phyloP scores from a whole-genome alignment of 257 asterid species.

The Ajuga chamaepitys region DNA sequence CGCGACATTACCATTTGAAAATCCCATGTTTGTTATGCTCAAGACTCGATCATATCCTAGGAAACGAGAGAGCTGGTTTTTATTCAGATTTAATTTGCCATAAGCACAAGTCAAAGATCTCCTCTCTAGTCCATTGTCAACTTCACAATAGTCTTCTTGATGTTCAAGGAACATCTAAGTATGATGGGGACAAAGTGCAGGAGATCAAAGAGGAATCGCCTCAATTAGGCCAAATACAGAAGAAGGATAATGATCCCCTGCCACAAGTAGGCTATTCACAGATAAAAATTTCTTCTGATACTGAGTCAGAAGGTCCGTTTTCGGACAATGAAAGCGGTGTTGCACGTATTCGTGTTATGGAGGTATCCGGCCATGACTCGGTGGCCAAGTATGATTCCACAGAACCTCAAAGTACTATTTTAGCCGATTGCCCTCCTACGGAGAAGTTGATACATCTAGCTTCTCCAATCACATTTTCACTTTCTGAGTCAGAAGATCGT shows the following conservation, averaged over 20 bases:
- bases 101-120: conserved; percentile 49
- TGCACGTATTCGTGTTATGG: conserved; percentile 16
- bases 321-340: conserved; percentile 16
- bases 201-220: conserved; percentile 22
- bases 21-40: conserved; percentile 83
- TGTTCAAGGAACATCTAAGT: conserved; percentile 34
- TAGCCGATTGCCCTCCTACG: conserved; percentile 12
- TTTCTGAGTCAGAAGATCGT: conserved; percentile 22
- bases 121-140: conserved; percentile 50
- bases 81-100: conserved; percentile 63
- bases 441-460: conserved; percentile 34
- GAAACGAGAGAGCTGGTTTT: conserved; percentile 43
- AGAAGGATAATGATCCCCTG: conserved; percentile 10
- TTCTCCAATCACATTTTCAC: conserved; percentile 20
- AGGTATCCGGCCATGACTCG: conserved; percentile 6
- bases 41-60: conserved; percentile 74
- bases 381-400: neutral
- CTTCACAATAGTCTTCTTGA: conserved; percentile 49
- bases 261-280: conserved; percentile 29
- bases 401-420: conserved; percentile 17
- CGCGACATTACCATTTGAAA: conserved; percentile 44
- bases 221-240: conserved; percentile 7
- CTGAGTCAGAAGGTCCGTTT: conserved; percentile 27
- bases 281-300: conserved; percentile 27
- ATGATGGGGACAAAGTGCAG: conserved; percentile 17